phyloP scores from a whole-genome alignment of 2,329 filamentous ascomycete genomes.

The Penicillium sp. region DNA sequence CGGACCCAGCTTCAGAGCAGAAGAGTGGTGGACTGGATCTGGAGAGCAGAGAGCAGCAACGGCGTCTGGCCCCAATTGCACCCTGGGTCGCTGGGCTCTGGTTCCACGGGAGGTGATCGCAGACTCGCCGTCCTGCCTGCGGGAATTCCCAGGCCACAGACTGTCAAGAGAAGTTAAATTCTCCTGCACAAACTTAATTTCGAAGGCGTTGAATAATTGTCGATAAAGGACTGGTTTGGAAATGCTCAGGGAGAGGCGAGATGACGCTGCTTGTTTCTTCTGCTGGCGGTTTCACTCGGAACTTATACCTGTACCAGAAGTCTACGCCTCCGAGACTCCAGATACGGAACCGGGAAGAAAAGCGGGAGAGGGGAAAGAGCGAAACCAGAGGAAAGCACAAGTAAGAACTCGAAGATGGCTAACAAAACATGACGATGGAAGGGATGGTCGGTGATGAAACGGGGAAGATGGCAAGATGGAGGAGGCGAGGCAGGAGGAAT shows the following conservation, averaged over 20 bases:
- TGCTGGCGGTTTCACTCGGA: neutral
- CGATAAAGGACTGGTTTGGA: neutral
- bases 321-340: neutral
- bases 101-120: constrained; percentile 35
- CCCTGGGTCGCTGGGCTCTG: constrained; percentile 28
- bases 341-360: neutral
- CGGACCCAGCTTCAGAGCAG: constrained; percentile 24
- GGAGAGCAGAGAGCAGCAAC: constrained; percentile 18
- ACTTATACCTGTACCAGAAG: neutral
- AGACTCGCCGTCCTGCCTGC: constrained; percentile 15
- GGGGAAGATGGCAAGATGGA: constrained; percentile 2
- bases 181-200: neutral
- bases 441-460: constrained; percentile 8
- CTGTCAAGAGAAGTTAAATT: constrained; percentile 21
- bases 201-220: neutral
- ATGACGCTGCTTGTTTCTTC: constrained; percentile 21
- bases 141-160: constrained; percentile 36
- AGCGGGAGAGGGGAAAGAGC: constrained; percentile 16
- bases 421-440: constrained; percentile 6
- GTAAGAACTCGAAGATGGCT: neutral
- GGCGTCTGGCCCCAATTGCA: constrained; percentile 8
- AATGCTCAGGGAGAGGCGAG: constrained; percentile 22
- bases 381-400: constrained; percentile 27
- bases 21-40: constrained; percentile 21
- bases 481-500: constrained; percentile 8